Evolutionary conservation across 306 rosid species (phyloP), one percentile per base, ranked within the genome.

Genomic region (Macrotyloma uniflorum): DNA sequence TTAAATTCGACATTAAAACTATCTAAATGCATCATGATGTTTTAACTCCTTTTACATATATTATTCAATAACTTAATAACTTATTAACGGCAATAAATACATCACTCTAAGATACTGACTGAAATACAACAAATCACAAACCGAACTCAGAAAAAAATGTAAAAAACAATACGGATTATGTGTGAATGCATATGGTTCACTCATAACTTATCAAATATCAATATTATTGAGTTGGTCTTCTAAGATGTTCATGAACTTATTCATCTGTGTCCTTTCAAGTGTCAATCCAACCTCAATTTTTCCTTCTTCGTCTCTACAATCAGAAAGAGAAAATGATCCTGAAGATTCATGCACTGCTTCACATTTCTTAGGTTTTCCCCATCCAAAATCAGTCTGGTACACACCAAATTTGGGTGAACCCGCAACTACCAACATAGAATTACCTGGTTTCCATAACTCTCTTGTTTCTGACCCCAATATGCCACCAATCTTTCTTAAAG

Each of bases 351-450:
- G 87, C 1, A 55, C 87, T 4, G 70, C 28, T 26, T 83, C 90
- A 22, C 79, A 62, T 54, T 79, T 87, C 53, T 46, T 79, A 0
- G 90, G 89, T 71, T 58, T 89, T 5, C 89, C 93, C 86, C 83
- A 85, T 26, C 93, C 93, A 72, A 89, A 89, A 83, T 89, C 86
- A n/a, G 82, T 80, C 30, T 81, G 51, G 16, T 83, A 85, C 61
- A 85, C 62, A 0, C 26, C 83, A 42, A 81, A 4, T 36, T 40
- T 89, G 4, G 86, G 86, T 33, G 89, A 87, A 3, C 90, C 89
- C 13, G 88, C 81, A 4, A 83, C 43, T 4, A 15, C 1, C 0
- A 79, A 2, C 0, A 47, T 1, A 19, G 63, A 7, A n/a, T n/a
- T n/a, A n/a, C n/a, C 18, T 19, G 5, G 1, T 1, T 57, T 57